Evolutionary conservation across 2,329 filamentous ascomycete genomes (phyloP).

Genomic region (Cordyceps javanica): DNA sequence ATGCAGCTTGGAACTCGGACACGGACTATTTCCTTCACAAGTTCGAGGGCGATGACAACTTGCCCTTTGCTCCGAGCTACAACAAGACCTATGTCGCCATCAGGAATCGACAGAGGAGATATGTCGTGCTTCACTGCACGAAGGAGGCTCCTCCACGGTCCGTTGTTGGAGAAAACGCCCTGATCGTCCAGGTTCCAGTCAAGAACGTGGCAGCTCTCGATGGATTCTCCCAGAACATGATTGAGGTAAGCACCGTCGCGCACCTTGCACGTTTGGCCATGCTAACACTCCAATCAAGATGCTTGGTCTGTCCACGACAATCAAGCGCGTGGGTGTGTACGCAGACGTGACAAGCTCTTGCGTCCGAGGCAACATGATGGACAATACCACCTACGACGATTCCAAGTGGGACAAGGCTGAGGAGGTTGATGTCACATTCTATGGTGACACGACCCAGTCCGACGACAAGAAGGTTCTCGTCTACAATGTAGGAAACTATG

Average conservation of each 20-base stretch:
- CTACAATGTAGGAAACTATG: slow-evolving; percentile 7
- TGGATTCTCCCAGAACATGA: slow-evolving; percentile 10
- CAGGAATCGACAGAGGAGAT: slow-evolving; percentile 8
- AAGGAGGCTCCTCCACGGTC: slow-evolving; percentile 10
- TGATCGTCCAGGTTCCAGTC: slow-evolving; percentile 11
- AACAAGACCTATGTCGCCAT: slow-evolving; percentile 13
- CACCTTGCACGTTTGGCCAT: neutral
- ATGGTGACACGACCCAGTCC: neutral
- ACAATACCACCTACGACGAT: slow-evolving; percentile 7
- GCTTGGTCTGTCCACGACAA: slow-evolving; percentile 5
- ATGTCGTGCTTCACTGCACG: slow-evolving; percentile 13
- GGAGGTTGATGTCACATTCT: slow-evolving; percentile 11
- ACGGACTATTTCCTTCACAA: slow-evolving; percentile 11
- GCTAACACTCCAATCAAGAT: neutral
- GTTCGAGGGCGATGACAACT: neutral
- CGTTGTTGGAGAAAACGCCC: neutral
- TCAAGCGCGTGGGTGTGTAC: slow-evolving; percentile 7
- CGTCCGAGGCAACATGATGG: slow-evolving; percentile 13
- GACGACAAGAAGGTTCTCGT: slow-evolving; percentile 10
- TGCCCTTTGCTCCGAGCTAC: slow-evolving; percentile 7
- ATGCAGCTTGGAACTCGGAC: slow-evolving; percentile 10
- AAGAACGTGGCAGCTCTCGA: slow-evolving; percentile 10
- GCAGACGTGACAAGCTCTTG: slow-evolving; percentile 12
- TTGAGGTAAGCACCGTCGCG: neutral
- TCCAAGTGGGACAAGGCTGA: slow-evolving; percentile 8